Conservation (phyloP, 2,329 filamentous ascomycete species). For the Penicillium sp. region DNA sequence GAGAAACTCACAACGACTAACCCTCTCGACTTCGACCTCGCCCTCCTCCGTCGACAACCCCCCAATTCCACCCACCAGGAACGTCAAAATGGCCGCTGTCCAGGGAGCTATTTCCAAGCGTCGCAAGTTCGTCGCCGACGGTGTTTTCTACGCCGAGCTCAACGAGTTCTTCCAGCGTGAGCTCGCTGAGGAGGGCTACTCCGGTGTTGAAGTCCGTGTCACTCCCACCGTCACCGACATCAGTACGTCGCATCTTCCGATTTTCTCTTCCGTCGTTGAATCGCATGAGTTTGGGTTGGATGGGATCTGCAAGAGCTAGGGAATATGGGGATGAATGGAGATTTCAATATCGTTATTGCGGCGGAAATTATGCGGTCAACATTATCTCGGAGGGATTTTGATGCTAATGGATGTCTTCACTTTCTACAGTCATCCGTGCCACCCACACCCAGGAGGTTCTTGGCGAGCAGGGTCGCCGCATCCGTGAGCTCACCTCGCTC, state of each 20-base stretch:
- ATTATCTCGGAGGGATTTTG: slow-evolving; percentile 9
- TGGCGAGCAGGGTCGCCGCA: slow-evolving; percentile 99
- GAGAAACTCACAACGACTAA: slow-evolving; percentile 38
- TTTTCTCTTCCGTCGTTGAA: slow-evolving; percentile 23
- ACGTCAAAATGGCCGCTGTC: slow-evolving; percentile 54
- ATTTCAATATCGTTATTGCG: slow-evolving; percentile 7
- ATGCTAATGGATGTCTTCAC: slow-evolving; percentile 40
- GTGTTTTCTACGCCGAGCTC: slow-evolving; percentile 99
- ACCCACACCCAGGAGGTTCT: slow-evolving; percentile 99
- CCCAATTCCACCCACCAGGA: slow-evolving; percentile 38
- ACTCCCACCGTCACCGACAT: slow-evolving; percentile 99
- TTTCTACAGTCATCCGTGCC: slow-evolving; percentile 80
- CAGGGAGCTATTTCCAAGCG: slow-evolving; percentile 58
- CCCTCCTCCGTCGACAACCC: slow-evolving; percentile 41
- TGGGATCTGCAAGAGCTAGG: slow-evolving; percentile 15
- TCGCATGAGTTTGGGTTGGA: slow-evolving; percentile 16
- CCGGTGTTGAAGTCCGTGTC: slow-evolving; percentile 98
- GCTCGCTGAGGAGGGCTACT: slow-evolving; percentile 99
- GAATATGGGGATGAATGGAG: slow-evolving; percentile 6
- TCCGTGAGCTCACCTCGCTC: slow-evolving; percentile 99
- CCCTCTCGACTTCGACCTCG: slow-evolving; percentile 38
- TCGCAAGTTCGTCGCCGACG: slow-evolving; percentile 85
- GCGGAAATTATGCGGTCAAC: slow-evolving; percentile 11
- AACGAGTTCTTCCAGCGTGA: slow-evolving; percentile 99
- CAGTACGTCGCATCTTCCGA: slow-evolving; percentile 58